Percentiles rank a stretch among this genome's conserved stretches.
phyloP scores from a whole-genome alignment of 129 eudicot species.

The Arctium minus region DNA sequence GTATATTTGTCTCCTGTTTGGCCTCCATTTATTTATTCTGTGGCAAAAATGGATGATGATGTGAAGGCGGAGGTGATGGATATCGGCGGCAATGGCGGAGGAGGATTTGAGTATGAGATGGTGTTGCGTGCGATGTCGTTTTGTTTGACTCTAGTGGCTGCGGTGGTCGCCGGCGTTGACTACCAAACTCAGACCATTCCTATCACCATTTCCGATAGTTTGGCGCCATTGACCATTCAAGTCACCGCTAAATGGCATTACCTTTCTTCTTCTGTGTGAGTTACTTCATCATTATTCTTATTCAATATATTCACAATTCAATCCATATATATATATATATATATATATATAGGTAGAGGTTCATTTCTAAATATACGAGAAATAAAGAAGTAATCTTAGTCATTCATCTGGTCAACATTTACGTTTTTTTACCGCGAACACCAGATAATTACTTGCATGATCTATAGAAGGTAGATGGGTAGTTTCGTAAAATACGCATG shows the following conservation, averaged over 20 bases:
- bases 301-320: neutral
- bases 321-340: too few species aligned
- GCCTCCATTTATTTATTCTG: too few species aligned
- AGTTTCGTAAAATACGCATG: too few species aligned
- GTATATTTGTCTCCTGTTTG: neutral
- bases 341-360: too few species aligned
- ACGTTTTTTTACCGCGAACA: too few species aligned
- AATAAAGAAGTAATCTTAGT: too few species aligned
- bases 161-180: constrained; percentile 25
- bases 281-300: neutral
- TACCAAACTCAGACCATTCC: constrained; percentile 12
- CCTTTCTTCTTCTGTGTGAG: constrained; percentile 28
- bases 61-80: neutral
- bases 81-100: neutral
- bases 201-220: constrained; percentile 11
- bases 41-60: neutral
- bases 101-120: constrained; percentile 10
- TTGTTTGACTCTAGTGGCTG: constrained; percentile 21
- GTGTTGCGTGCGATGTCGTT: constrained; percentile 22
- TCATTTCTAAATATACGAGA: too few species aligned
- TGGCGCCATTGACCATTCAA: constrained; percentile 4
- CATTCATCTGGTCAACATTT: too few species aligned
- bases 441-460: too few species aligned
- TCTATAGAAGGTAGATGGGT: too few species aligned
- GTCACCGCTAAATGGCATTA: constrained; percentile 35